A percentile compares a stretch with the other conserved stretches of the same genome.
Conservation (phyloP, 2,329 filamentous ascomycete species). For the Ophiostoma fasciatum region DNA sequence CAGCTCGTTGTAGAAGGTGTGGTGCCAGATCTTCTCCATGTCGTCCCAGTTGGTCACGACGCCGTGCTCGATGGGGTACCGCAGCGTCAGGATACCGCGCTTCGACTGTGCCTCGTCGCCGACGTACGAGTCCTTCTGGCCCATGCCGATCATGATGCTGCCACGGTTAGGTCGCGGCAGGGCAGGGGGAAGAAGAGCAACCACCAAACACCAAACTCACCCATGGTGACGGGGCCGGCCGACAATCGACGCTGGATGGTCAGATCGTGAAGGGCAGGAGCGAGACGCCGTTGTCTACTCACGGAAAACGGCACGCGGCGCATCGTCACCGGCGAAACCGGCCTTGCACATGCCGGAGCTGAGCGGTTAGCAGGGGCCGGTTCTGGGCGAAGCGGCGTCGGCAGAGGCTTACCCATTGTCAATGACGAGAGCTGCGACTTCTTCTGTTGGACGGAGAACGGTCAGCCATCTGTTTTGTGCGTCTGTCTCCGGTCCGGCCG, state of each 20-base stretch:
- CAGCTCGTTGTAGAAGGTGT: slow-evolving; percentile 99
- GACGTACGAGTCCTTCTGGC: slow-evolving; percentile 99
- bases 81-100: slow-evolving; percentile 99
- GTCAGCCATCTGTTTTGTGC: no score
- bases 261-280: not conserved
- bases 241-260: slow-evolving; percentile 97
- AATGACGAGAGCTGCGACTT: slow-evolving; percentile 99
- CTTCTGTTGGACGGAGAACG: slow-evolving; percentile 50
- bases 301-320: slow-evolving; percentile 99
- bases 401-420: slow-evolving; percentile 98
- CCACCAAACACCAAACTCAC: slow-evolving; percentile 42
- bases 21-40: slow-evolving; percentile 99
- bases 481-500: not conserved
- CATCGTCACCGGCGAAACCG: slow-evolving; percentile 99
- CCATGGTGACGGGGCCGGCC: slow-evolving; percentile 99
- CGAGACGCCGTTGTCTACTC: slow-evolving; percentile 48
- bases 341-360: slow-evolving; percentile 99
- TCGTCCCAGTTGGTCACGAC: slow-evolving; percentile 99
- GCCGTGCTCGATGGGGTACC: slow-evolving; percentile 99
- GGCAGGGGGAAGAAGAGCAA: not conserved
- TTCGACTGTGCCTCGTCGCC: slow-evolving; percentile 99
- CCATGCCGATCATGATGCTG: slow-evolving; percentile 99
- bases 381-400: not conserved
- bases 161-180: slow-evolving; percentile 2
- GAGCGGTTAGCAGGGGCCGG: slow-evolving; percentile 23